Evolutionary conservation across 768 basidiomycete species (phyloP).

Genomic region (Suillus subaureus): DNA sequence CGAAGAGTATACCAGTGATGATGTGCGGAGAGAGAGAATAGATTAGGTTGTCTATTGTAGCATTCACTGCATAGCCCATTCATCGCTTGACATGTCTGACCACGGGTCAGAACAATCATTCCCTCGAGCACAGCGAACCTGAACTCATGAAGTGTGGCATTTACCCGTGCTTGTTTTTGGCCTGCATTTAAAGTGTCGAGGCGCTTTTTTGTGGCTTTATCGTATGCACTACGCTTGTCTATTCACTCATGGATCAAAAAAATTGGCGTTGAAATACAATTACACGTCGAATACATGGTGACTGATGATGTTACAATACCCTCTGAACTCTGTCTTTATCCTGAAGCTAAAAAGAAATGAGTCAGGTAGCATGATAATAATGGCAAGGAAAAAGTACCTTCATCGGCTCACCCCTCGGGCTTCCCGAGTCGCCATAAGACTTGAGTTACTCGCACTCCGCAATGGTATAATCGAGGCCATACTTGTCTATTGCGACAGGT

Average conservation of each 20-base stretch:
- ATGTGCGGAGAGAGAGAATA: conserved; percentile 3
- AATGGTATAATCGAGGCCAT: too few relatives aligned
- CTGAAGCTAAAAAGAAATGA: too few relatives aligned
- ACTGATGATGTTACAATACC: not conserved
- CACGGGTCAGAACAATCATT: not conserved
- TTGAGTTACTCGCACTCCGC: too few relatives aligned
- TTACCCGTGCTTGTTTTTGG: not conserved
- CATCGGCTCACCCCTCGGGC: too few relatives aligned
- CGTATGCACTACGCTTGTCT: not conserved
- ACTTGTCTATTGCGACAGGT: not conserved
- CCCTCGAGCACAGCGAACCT: not conserved
- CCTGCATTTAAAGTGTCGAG: not conserved
- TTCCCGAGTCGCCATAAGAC: too few relatives aligned
- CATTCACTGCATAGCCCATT: not conserved
- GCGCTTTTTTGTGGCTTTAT: not conserved
- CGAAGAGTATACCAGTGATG: conserved; percentile 37
- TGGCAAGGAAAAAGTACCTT: too few relatives aligned
- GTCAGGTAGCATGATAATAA: too few relatives aligned
- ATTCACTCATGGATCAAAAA: not conserved
- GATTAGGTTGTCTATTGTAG: not conserved
- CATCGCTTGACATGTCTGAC: not conserved
- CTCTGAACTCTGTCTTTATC: not conserved
- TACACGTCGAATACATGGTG: not conserved
- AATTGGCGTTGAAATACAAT: not conserved
- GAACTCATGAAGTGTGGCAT: not conserved